Percentiles rank a stretch among this genome's conserved stretches.
Evolutionary conservation across 495 filamentous ascomycete genomes (phyloP).

Genomic region (Pseudomonodictys pantanalensis): DNA sequence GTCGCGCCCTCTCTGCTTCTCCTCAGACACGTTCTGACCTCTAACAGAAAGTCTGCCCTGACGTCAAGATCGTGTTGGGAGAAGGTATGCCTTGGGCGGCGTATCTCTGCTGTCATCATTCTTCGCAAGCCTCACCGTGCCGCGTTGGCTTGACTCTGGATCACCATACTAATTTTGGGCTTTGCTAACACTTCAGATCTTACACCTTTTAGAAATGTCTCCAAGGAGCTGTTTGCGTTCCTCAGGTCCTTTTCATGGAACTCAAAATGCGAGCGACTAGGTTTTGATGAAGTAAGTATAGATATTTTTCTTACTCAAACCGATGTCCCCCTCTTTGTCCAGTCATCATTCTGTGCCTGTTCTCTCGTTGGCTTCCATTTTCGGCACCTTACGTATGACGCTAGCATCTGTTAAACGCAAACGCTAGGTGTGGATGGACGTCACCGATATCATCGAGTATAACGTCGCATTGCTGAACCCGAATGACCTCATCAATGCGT

Average conservation of each 20-base stretch:
- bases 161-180: too few relatives aligned
- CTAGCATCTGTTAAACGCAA: too few relatives aligned
- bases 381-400: too few relatives aligned
- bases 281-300: slow-evolving; percentile 71
- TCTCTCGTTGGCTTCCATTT: too few relatives aligned
- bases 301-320: not conserved
- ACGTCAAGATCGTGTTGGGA: slow-evolving; percentile 78
- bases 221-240: slow-evolving; percentile 72
- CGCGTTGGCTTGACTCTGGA: too few relatives aligned
- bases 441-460: slow-evolving; percentile 79
- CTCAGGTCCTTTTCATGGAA: slow-evolving; percentile 71
- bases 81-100: too few relatives aligned
- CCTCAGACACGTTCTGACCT: too few relatives aligned
- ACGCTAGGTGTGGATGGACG: slow-evolving; percentile 63
- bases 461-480: slow-evolving; percentile 69
- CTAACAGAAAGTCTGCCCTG: slow-evolving; percentile 73
- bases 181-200: too few relatives aligned
- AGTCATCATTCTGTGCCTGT: slow-evolving; percentile 3
- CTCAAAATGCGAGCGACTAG: slow-evolving; percentile 70
- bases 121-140: too few relatives aligned
- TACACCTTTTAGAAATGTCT: slow-evolving; percentile 78
- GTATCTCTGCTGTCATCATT: too few relatives aligned
- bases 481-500: slow-evolving; percentile 62
- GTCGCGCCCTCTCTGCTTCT: too few relatives aligned
- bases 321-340: slow-evolving; percentile 19